Conservation (phyloP, 306 rosid genomes). For the Pyrus communis region DNA sequence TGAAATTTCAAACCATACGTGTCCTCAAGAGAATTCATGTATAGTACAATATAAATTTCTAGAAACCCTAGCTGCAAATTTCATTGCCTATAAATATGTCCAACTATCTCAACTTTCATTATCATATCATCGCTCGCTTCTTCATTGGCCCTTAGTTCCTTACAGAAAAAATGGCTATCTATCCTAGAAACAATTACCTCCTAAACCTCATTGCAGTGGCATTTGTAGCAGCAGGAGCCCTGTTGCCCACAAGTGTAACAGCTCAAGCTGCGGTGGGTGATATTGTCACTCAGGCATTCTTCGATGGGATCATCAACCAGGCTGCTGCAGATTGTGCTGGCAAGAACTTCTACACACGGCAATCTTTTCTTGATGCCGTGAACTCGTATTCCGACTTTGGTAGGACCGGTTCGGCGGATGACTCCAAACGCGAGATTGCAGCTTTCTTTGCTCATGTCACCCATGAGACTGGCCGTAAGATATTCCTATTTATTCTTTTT, state of each 20-base stretch:
- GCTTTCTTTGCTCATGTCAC: conserved; percentile 32
- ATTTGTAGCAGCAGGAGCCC: background rate
- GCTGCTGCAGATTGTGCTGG: conserved; percentile 16
- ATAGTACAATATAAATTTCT: too few relatives aligned
- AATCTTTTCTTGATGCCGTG: conserved; percentile 18
- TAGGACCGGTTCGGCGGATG: conserved; percentile 1
- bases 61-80: background rate
- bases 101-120: background rate
- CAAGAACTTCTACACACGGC: conserved; percentile 22
- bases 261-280: conserved; percentile 5
- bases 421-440: conserved; percentile 25
- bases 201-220: background rate
- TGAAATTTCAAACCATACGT: background rate
- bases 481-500: background rate
- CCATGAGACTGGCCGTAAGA: conserved; percentile 25
- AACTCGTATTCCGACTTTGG: conserved; percentile 9
- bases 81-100: background rate
- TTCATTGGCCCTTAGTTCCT: background rate
- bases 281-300: conserved; percentile 16
- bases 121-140: background rate
- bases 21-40: background rate
- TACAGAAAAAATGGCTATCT: background rate
- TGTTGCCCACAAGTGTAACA: background rate
- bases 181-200: background rate
- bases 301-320: conserved; percentile 8